A percentile compares a stretch with the other conserved stretches of the same genome.
These are phyloP conservation scores for Mucor lusitanicus DNA, from an alignment of 371 early-diverging fungal species.

Conservation along the genomic window DNA sequence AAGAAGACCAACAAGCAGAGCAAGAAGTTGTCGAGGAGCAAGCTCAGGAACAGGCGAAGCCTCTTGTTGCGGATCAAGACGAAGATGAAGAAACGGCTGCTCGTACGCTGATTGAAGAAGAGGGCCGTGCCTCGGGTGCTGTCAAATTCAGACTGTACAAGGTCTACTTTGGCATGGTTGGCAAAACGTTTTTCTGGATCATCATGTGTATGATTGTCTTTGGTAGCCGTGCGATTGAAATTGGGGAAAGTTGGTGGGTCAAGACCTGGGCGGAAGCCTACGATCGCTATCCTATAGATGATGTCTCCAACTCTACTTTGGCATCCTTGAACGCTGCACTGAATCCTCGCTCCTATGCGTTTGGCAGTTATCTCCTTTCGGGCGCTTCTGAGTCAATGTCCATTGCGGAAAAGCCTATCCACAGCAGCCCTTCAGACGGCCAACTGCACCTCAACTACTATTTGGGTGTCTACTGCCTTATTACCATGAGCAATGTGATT, in stretches of 20 bases:
- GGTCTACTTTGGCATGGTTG: constrained; percentile 64
- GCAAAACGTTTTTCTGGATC: constrained; percentile 60
- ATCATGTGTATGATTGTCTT: constrained; percentile 43
- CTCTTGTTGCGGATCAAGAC: constrained; percentile 9
- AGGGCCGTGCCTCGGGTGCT: constrained; percentile 47
- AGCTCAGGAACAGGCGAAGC: constrained; percentile 17
- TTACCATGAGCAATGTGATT: constrained; percentile 15
- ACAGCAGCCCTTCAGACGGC: constrained; percentile 17
- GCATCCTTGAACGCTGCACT: not conserved
- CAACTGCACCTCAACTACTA: constrained; percentile 22
- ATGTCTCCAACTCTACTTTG: not conserved
- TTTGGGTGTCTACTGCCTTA: constrained; percentile 16
- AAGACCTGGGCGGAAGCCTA: constrained; percentile 31
- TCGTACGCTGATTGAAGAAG: constrained; percentile 45
- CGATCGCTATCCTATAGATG: not conserved
- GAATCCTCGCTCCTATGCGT: constrained; percentile 23
- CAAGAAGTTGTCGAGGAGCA: constrained; percentile 6
- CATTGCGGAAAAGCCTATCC: not conserved
- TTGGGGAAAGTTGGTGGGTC: constrained; percentile 44
- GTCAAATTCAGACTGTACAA: constrained; percentile 61
- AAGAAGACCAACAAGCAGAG: constrained; percentile 9
- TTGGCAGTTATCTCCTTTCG: constrained; percentile 1
- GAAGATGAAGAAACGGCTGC: constrained; percentile 21
- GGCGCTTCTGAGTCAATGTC: not conserved
- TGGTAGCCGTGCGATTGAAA: constrained; percentile 40